Evolutionary conservation across 345 rosid species (phyloP), one percentile per base, ranked within the genome.

Genomic region (Geranium rotundifolium): DNA sequence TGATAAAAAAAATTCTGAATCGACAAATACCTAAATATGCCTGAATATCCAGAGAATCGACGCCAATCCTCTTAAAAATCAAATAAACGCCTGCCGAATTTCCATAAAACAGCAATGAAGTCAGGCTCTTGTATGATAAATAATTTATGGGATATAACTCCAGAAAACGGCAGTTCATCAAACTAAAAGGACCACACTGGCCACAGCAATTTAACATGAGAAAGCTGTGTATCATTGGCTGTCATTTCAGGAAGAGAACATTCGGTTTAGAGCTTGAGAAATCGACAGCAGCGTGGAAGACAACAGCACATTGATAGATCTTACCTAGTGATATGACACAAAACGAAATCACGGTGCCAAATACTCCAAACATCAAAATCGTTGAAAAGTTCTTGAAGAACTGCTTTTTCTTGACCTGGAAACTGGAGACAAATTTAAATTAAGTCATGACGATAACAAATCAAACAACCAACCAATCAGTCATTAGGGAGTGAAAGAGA

Each of bases 391-490:
- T 87, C 85, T 81, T 79, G 84, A 87, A 87, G 67, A 84, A 81
- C 37, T 78, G 82, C 76, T 87, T 87, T 69, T 84, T 87, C 75
- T 87, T 87, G 56, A 87, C 95, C 80, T 87, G 95, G 73, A 87
- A 84, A 68, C 95, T 87, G 83, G 23, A 78, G 70, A 12, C 57
- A 57, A 19, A 58, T 63, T 19, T 17, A 7, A 61, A n/a, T n/a
- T n/a, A n/a, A 62, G 31, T 23, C 27, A 13, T 50, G 19, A 34
- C 63, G 55, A 54, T 56, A 23, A 59, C n/a, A 56, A 20, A 19
- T 16, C 9, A 49, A 15, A 9, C 61, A 61, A 34, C 41, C 41
- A 23, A 23, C 27, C 4, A 34, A 34, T 4, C 41, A 34, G 6
- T 34, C 41, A 34, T 34, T 34, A 34, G 41, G 41, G 10, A 34